Percentiles rank a stretch among this genome's conserved stretches.
Evolutionary conservation across 352 stramenopile species (phyloP).

Genomic region (Globisporangium barbulae): DNA sequence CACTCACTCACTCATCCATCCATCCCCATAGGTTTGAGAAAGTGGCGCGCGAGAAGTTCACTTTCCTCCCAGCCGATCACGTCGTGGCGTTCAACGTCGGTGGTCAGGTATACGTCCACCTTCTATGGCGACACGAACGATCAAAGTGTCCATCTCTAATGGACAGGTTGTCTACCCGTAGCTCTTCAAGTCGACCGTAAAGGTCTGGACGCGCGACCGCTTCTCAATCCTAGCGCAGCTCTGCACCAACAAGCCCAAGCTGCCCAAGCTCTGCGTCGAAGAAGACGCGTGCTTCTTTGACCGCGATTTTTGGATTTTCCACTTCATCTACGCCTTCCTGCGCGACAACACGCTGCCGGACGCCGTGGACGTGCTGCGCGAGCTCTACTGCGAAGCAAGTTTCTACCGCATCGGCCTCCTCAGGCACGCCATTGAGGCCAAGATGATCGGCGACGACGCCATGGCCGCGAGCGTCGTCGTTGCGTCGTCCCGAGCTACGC

Average conservation of each 20-base stretch:
- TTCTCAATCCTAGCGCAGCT: constrained; percentile 83
- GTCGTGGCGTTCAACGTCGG: constrained; percentile 74
- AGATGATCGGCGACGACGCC: constrained; percentile 61
- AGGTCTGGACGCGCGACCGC: constrained; percentile 68
- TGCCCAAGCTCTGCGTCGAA: constrained; percentile 42
- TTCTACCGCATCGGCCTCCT: constrained; percentile 76
- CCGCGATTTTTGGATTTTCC: constrained; percentile 70
- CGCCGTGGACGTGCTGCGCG: constrained; percentile 52
- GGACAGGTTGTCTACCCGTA: constrained; percentile 11
- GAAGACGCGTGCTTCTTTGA: constrained; percentile 73
- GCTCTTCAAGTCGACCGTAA: constrained; percentile 72
- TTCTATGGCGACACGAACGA: not conserved
- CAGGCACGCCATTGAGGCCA: constrained; percentile 71
- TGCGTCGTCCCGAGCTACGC: not conserved
- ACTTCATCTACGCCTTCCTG: constrained; percentile 67
- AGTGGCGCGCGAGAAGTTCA: constrained; percentile 45
- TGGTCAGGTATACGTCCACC: constrained; percentile 30
- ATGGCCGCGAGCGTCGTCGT: constrained; percentile 29
- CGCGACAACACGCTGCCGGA: constrained; percentile 60
- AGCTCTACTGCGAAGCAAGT: constrained; percentile 74
- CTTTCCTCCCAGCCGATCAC: constrained; percentile 43
- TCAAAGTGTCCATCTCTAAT: not conserved
- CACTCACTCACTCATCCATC: not conserved
- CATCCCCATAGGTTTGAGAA: constrained; percentile 51
- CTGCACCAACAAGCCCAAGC: constrained; percentile 60